Percentiles rank a stretch among this genome's conserved stretches.
phyloP scores from a whole-genome alignment of 2,329 filamentous ascomycete species.

The Cladosporium sp. region DNA sequence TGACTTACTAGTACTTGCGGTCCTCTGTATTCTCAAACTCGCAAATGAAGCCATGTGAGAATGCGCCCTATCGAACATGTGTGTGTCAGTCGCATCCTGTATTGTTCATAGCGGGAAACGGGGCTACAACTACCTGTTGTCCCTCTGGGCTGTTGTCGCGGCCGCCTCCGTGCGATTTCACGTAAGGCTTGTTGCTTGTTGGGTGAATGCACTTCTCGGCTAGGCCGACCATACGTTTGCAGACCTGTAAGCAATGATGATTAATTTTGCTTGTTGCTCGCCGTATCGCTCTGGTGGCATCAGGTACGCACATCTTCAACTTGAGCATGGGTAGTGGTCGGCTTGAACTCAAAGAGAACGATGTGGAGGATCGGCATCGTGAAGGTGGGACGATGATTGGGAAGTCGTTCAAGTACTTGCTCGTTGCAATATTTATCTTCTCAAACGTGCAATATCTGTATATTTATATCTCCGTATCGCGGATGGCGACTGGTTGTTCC shows the following conservation, averaged over 20 bases:
- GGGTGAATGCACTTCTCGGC: conserved; percentile 62
- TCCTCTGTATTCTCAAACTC: conserved; percentile 66
- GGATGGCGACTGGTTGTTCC: neutral
- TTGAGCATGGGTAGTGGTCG: conserved; percentile 48
- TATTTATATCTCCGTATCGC: neutral
- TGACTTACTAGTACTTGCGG: conserved; percentile 60
- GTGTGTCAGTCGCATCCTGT: neutral
- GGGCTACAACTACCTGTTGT: conserved; percentile 24
- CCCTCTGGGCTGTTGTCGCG: conserved; percentile 63
- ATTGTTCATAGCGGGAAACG: neutral
- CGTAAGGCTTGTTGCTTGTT: conserved; percentile 59
- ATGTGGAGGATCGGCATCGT: conserved; percentile 68
- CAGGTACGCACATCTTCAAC: conserved; percentile 54
- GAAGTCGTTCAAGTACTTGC: neutral
- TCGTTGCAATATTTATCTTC: neutral
- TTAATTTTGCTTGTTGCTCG: neutral
- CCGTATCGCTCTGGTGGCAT: neutral
- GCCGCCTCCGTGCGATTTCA: conserved; percentile 59
- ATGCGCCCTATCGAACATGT: conserved; percentile 49
- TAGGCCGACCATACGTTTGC: conserved; percentile 57
- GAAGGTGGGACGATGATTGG: neutral
- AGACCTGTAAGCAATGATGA: conserved; percentile 46
- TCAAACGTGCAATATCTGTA: neutral
- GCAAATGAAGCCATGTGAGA: conserved; percentile 68
- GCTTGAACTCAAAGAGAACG: conserved; percentile 67